Evolutionary conservation across 331 rosid species (phyloP), one percentile per base, ranked within the genome.

Genomic region (Acacia concinna): DNA sequence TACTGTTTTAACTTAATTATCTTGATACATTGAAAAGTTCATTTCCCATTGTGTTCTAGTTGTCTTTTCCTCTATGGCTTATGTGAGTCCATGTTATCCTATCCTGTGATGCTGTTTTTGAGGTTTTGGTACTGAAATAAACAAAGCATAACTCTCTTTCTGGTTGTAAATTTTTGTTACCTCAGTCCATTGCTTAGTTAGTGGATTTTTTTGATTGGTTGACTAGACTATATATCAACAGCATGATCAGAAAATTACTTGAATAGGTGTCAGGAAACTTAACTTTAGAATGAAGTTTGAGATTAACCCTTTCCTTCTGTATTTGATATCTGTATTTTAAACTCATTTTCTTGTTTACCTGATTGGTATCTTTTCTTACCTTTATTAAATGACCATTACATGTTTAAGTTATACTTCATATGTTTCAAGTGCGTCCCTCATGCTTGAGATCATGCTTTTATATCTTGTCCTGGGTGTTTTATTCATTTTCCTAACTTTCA

Each of bases 401-500:
- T 6, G 9, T 34, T 20, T 47, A 54, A 30, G 4, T 51, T 73
- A 52, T 52, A 15, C 84, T 66, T 65, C 23, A 74, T 66, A 66
- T 40, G 23, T 68, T 67, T 54, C 14, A 54, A 40, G 41, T 74
- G 30, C 21, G 31, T 41, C 31, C 1, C 6, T 51, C 63, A 54
- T 66, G 46, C 28, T 28, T 67, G 47, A 54, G 51, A 66, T 80
- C 4, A 64, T 63, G 34, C 35, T 32, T 62, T 80, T 6, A 23
- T 57, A n/a, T 66, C 62, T 28, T 67, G 34, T 65, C 71, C 72
- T 34, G 81, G 65, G 71, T 63, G 43, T 85, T 74, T 47, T 71
- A 80, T 84, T 83, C 74, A 65, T 82, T 85, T 68, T 70, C 72
- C 67, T 47, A 89, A 18, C 57, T 81, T 68, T 84, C 67, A 59